Evolutionary conservation across 148 eudicot species (phyloP).

Genomic region (Hydrangea macrophylla): DNA sequence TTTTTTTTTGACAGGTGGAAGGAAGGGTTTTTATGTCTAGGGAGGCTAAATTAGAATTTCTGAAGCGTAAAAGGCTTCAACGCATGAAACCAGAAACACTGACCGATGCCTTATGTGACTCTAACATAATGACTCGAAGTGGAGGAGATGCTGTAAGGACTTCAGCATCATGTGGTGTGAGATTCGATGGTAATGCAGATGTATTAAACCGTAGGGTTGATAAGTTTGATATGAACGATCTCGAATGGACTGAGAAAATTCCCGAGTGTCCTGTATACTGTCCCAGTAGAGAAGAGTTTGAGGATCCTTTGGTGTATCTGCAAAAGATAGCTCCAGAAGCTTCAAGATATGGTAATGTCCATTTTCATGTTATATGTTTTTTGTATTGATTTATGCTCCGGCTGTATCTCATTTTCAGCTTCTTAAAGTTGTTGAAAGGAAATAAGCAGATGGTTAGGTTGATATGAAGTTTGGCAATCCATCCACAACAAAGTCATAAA

Average conservation of each 20-base stretch:
- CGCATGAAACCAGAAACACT: constrained; percentile 45
- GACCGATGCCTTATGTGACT: constrained; percentile 24
- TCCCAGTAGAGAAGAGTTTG: constrained; percentile 86
- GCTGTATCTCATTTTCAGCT: neutral
- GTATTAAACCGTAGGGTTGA: constrained; percentile 46
- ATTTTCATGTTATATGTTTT: neutral
- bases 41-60: constrained; percentile 69
- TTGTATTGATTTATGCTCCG: neutral
- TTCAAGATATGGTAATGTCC: constrained; percentile 68
- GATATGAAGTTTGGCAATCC: no score
- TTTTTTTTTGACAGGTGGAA: constrained; percentile 63
- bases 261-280: constrained; percentile 79
- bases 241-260: constrained; percentile 72
- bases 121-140: constrained; percentile 54
- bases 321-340: constrained; percentile 91
- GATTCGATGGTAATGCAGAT: constrained; percentile 35
- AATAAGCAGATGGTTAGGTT: no score
- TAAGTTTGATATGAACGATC: constrained; percentile 51
- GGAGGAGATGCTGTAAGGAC: constrained; percentile 73
- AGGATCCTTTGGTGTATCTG: constrained; percentile 84
- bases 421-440: neutral
- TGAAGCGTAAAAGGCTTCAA: constrained; percentile 88
- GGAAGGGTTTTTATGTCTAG: constrained; percentile 67
- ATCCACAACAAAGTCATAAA: no score
- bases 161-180: constrained; percentile 62